Evolutionary conservation across 495 filamentous ascomycete species (phyloP), one percentile per base, ranked within the genome.

Genomic region (Lasiosphaeria ovina): DNA sequence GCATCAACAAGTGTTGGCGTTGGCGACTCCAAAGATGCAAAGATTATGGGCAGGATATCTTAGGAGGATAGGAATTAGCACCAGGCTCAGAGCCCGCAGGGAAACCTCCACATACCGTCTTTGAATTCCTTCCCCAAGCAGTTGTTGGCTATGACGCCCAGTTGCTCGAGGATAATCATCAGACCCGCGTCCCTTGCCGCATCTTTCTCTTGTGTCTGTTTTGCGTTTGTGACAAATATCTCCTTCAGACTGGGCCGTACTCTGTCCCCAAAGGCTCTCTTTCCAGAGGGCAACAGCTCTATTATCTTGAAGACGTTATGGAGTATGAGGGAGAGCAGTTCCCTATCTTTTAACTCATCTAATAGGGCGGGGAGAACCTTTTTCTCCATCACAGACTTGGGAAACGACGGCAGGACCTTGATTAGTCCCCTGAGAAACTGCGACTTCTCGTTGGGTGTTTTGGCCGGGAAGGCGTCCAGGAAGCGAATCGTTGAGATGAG

Each of bases 401-500:
- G 94, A 65, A 98, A 98, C 36, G 93, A 92, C 1, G 88, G 86
- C 6, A 98, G 72, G 4, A 98, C 91, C 32, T 89, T 87, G 55
- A 89, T 87, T 34, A 98, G 76, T 0, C 95, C 95, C 54, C 92
- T 83, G 80, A 98, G 83, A 70, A 98, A 98, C 59, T 91, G 86
- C 1, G 89, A 80, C 70, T 98, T 98, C 68, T 98, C 95, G 66
- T 84, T 89, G 0, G 89, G 81, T 3, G 91, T 96, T 75, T 98
- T 98, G 44, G 92, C 88, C 2, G 94, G 93, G 54, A 98, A 81
- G 0, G 84, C 80, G 62, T 98, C 94, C 32, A 98, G 76, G 67
- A 98, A 98, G 32, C 95, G 92, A 55, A 98, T 92, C 0, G 95
- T 94, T 1, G 92, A 94, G 33, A 98, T 89, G 31, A 98, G 80